Conservation (phyloP, 805 yeast genomes). For the Dipodascus geniculatus region DNA sequence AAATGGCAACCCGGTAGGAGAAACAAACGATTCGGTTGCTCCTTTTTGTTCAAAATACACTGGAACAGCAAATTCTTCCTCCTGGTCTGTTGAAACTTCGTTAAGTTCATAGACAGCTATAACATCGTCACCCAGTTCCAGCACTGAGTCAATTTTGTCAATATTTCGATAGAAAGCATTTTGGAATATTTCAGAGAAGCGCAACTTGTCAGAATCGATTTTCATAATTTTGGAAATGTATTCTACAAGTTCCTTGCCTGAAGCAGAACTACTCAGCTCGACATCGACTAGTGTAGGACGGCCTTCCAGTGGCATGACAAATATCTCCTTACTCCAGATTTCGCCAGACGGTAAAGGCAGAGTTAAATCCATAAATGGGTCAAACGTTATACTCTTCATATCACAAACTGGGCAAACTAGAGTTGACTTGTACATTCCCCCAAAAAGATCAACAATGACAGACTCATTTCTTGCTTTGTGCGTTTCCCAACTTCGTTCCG, state of each 20-base stretch:
- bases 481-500: conserved; percentile 66
- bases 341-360: conserved; percentile 74
- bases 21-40: neutral
- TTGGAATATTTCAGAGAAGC: conserved; percentile 53
- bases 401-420: conserved; percentile 77
- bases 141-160: conserved; percentile 44
- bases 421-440: conserved; percentile 85
- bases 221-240: conserved; percentile 41
- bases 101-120: conserved; percentile 51
- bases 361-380: conserved; percentile 85
- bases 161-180: conserved; percentile 59
- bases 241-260: conserved; percentile 48
- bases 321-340: conserved; percentile 57
- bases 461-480: conserved; percentile 79
- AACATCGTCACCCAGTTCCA: conserved; percentile 51
- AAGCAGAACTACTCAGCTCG: conserved; percentile 55
- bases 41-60: conserved; percentile 8
- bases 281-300: conserved; percentile 47
- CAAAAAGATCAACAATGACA: conserved; percentile 70
- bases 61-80: conserved; percentile 12
- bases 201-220: conserved; percentile 28
- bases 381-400: conserved; percentile 77
- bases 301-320: conserved; percentile 37
- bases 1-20: conserved; percentile 60
- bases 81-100: neutral